These are phyloP conservation scores for Crithidia bombi DNA, from an alignment of 208 protist species.

Conservation along the genomic window DNA sequence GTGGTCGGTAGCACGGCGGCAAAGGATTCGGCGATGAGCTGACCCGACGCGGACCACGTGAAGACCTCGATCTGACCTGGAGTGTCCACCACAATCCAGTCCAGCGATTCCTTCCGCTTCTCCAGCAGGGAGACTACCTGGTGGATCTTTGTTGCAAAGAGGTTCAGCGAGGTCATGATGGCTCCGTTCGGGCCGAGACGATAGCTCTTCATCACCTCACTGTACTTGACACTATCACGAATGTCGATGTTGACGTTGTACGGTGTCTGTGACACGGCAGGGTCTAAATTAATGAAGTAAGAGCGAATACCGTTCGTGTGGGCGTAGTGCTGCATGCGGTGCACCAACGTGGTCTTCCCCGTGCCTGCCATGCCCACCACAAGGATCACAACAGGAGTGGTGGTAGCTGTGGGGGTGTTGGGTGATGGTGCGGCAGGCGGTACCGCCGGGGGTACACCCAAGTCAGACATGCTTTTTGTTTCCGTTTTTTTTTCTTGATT, in stretches of 20 bases:
- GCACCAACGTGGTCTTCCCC: conserved; percentile 99
- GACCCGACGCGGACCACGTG: conserved; percentile 98
- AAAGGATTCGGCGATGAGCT: conserved; percentile 97
- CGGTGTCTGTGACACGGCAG: conserved; percentile 94
- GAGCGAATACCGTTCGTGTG: conserved; percentile 60
- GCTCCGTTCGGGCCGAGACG: conserved; percentile 98
- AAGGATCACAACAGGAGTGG: conserved; percentile 92
- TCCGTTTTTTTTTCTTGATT: background rate
- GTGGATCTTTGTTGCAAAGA: conserved; percentile 98
- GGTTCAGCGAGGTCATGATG: conserved; percentile 99
- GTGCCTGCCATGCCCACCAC: conserved; percentile 99
- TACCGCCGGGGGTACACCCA: conserved; percentile 2
- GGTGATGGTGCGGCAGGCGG: background rate
- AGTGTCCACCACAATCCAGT: conserved; percentile 98
- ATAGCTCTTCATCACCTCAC: conserved; percentile 98
- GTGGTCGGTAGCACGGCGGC: conserved; percentile 94
- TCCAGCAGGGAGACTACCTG: conserved; percentile 95
- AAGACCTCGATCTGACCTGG: conserved; percentile 99
- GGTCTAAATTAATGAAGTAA: conserved; percentile 99
- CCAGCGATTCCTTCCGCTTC: conserved; percentile 62
- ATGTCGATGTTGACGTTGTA: conserved; percentile 99
- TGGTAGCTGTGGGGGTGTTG: too few relatives aligned
- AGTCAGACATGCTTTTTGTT: conserved; percentile 1
- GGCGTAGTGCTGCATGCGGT: conserved; percentile 95
- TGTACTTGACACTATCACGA: conserved; percentile 98